Base-by-base conservation (phyloP, 768 basidiomycete genomes). In the Candolleomyces aberdarensis region DNA sequence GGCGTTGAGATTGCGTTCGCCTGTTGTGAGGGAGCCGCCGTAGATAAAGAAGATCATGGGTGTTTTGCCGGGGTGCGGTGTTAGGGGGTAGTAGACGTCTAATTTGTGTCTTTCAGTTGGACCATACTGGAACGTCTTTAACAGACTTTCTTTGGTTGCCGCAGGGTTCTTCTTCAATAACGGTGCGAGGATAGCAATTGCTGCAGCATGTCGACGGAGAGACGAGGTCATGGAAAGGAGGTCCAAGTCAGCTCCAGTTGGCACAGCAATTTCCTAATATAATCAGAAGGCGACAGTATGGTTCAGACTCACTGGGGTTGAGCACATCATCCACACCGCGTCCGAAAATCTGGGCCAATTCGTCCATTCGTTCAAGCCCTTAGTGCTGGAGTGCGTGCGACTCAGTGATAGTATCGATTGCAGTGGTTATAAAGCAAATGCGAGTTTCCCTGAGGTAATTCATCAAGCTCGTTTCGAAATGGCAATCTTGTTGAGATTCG, bases 1-100 rank as follows among this genome's bases (percentile, higher is more conserved):
- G 1, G 79, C 74, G 11, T 71, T 67, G 46, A 82, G 67, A 9
- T 72, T 76, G n/a, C 84, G 80, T 0, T 75, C 73, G 1, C 88
- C 88, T 0, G 70, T 67, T 62, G 73, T 72, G 67, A 86, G 87
- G 3, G 87, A 86, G 1, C 88, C 88, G 1, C 88, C 88, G 62
- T 91, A 89, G 46, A 84, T 62, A 71, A 82, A 89, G 70, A 89
- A 81, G 26, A 89, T 71, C 19, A 89, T 74, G 0, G 85, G 84
- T 0, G 78, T 72, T 73, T 57, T 68, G 67, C 22, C 66, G 66
- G 19, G 68, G 60, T 5, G 68, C 54, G 3, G 73, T 41, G 74
- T 63, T 3, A 68, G 57, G 0, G 85, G 87, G 65, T 86, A 89
- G 69, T 89, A 91, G 0, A 89, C 75, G 64, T 89, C 88, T 32